phyloP scores from a whole-genome alignment of 495 filamentous ascomycete genomes.

The Aspergillus sclerotiicarbonarius region DNA sequence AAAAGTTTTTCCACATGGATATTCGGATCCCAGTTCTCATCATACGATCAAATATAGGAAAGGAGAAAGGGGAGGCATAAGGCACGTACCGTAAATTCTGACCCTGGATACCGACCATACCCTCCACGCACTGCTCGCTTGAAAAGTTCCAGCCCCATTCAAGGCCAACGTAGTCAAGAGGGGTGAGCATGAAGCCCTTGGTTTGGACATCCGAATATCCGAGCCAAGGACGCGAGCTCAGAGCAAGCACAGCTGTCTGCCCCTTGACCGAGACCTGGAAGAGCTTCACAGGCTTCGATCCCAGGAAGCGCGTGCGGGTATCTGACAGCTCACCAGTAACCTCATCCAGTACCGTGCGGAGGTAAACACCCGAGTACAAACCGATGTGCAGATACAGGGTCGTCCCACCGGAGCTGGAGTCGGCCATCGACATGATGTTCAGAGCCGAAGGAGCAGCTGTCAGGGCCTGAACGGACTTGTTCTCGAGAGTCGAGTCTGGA shows the following conservation, averaged over 20 bases:
- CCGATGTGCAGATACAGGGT: constrained; percentile 94
- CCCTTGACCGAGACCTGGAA: constrained; percentile 83
- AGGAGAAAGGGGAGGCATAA: constrained; percentile 14
- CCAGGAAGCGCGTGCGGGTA: constrained; percentile 89
- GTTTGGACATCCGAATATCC: constrained; percentile 84
- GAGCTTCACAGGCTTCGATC: constrained; percentile 80
- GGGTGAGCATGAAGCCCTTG: constrained; percentile 85
- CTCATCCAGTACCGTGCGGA: constrained; percentile 91
- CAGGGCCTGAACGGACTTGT: constrained; percentile 88
- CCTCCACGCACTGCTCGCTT: constrained; percentile 87
- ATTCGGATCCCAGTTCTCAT: constrained; percentile 61
- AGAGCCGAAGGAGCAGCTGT: constrained; percentile 85
- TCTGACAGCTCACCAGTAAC: constrained; percentile 92
- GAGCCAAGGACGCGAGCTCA: constrained; percentile 89
- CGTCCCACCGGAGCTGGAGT: constrained; percentile 74
- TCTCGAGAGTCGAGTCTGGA: constrained; percentile 84
- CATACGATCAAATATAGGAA: constrained; percentile 46
- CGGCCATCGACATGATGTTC: constrained; percentile 92
- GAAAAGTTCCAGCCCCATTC: constrained; percentile 96
- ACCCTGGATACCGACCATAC: constrained; percentile 93
- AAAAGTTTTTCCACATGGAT: constrained; percentile 52
- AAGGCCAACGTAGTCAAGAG: constrained; percentile 80
- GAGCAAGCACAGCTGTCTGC: constrained; percentile 81
- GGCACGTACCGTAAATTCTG: constrained; percentile 78
- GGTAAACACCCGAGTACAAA: constrained; percentile 89